Evolutionary conservation across 441 rosid genomes (phyloP).

Genomic region (Theobroma grandiflorum): DNA sequence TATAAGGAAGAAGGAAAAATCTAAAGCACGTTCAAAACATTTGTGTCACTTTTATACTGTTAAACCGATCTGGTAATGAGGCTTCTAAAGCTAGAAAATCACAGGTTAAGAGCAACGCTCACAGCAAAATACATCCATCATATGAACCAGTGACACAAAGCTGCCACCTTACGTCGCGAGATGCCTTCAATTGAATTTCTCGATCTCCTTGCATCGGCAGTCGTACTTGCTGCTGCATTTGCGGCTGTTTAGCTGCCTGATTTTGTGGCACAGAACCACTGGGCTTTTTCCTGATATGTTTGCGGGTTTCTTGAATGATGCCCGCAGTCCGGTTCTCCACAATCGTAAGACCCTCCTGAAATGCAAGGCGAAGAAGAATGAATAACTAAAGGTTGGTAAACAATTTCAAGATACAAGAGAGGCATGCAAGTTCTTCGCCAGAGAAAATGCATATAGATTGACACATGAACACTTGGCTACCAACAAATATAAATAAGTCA

Average conservation of each 20-base stretch:
- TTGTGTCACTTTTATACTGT: slow-evolving; percentile 12
- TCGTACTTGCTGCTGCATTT: slow-evolving; percentile 41
- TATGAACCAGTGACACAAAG: slow-evolving; percentile 55
- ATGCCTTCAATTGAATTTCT: slow-evolving; percentile 77
- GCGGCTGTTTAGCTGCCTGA: slow-evolving; percentile 39
- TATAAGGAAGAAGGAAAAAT: not conserved
- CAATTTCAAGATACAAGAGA: not conserved
- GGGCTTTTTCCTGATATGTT: slow-evolving; percentile 60
- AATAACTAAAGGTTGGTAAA: slow-evolving; percentile 14
- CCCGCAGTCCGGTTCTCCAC: slow-evolving; percentile 73
- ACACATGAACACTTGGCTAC: not conserved
- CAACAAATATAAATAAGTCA: not conserved
- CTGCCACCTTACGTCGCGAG: slow-evolving; percentile 88
- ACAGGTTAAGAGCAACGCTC: slow-evolving; percentile 32
- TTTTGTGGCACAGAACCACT: slow-evolving; percentile 38
- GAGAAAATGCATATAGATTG: not conserved
- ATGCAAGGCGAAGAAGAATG: slow-evolving; percentile 12
- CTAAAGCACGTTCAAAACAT: slow-evolving; percentile 9
- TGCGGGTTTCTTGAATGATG: slow-evolving; percentile 72
- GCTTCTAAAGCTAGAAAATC: slow-evolving; percentile 19
- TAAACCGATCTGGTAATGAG: not conserved
- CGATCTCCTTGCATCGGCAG: slow-evolving; percentile 48
- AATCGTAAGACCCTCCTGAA: slow-evolving; percentile 63
- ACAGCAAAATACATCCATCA: slow-evolving; percentile 37
- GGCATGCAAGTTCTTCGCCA: not conserved